Percentiles rank a stretch among this genome's conserved stretches.
These are phyloP conservation scores for Microbotryum lychnidis-dioicae DNA, from an alignment of 1,284 basidiomycete genomes.

Conservation along the genomic window DNA sequence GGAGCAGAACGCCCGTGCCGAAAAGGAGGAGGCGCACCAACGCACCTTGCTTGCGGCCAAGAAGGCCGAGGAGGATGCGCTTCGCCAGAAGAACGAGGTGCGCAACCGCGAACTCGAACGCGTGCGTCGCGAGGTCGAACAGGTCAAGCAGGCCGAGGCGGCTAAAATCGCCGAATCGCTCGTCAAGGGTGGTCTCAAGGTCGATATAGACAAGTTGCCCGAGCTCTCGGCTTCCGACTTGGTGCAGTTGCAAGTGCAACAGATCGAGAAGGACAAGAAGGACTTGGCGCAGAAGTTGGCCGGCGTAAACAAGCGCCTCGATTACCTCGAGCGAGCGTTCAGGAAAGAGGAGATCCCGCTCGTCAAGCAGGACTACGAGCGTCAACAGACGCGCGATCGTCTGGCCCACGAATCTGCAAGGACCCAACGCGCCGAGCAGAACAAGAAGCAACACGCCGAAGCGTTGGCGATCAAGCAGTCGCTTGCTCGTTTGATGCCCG, in stretches of 20 bases:
- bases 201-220: slow-evolving; percentile 51
- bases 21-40: slow-evolving; percentile 79
- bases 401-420: slow-evolving; percentile 61
- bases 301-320: slow-evolving; percentile 79
- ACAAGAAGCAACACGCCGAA: slow-evolving; percentile 57
- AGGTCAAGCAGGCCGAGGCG: slow-evolving; percentile 73
- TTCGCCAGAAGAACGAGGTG: slow-evolving; percentile 59
- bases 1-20: slow-evolving; percentile 75
- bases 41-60: slow-evolving; percentile 62
- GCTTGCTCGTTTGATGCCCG: slow-evolving; percentile 63
- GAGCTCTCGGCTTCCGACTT: slow-evolving; percentile 57
- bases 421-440: slow-evolving; percentile 54
- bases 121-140: slow-evolving; percentile 72
- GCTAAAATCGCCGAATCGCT: slow-evolving; percentile 81
- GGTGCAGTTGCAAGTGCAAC: slow-evolving; percentile 84
- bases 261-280: slow-evolving; percentile 94
- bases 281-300: slow-evolving; percentile 76
- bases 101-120: slow-evolving; percentile 68
- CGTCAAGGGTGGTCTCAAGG: slow-evolving; percentile 71
- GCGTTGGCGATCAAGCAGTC: slow-evolving; percentile 71
- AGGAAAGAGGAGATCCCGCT: slow-evolving; percentile 88
- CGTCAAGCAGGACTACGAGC: slow-evolving; percentile 76
- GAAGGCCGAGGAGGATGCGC: slow-evolving; percentile 66
- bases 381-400: slow-evolving; percentile 70
- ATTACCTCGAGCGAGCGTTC: slow-evolving; percentile 92